Evolutionary conservation across 345 rosid genomes (phyloP).

Genomic region (Jatropha curcas): DNA sequence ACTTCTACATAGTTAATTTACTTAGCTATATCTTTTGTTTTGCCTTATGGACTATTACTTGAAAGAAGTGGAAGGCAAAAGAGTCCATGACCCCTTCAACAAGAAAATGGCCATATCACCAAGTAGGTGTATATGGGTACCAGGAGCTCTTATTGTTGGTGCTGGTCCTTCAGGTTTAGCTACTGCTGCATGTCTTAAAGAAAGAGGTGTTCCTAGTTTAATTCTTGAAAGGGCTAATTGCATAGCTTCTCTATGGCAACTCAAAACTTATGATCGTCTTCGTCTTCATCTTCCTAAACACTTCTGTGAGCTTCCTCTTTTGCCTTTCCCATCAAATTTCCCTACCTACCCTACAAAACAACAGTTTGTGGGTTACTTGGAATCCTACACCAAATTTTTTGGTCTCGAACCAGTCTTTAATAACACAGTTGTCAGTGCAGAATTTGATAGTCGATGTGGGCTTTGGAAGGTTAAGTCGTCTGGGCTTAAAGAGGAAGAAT

Average conservation of each 20-base stretch:
- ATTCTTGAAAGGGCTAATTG: conserved; percentile 68
- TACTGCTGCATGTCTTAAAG: conserved; percentile 65
- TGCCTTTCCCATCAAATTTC: conserved; percentile 60
- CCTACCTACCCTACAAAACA: conserved; percentile 83
- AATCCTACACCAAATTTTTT: conserved; percentile 44
- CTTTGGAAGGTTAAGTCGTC: conserved; percentile 60
- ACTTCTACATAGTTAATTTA: not conserved
- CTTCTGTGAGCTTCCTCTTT: conserved; percentile 70
- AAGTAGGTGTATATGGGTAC: conserved; percentile 34
- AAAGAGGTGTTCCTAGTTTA: conserved; percentile 52
- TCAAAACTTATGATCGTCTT: conserved; percentile 84
- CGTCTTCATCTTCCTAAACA: conserved; percentile 87
- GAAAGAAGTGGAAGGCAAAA: conserved; percentile 53
- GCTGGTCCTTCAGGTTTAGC: conserved; percentile 88
- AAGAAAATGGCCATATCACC: conserved; percentile 16
- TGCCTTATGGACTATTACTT: conserved; percentile 42
- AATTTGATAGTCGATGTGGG: conserved; percentile 43
- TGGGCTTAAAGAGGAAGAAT: conserved; percentile 38
- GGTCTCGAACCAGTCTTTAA: conserved; percentile 53
- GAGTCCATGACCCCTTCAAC: conserved; percentile 44
- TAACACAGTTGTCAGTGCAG: conserved; percentile 52
- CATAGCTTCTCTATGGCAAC: conserved; percentile 78
- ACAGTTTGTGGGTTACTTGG: conserved; percentile 62
- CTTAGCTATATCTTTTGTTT: not conserved
- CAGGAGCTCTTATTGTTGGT: conserved; percentile 71